Conservation (phyloP, 345 rosid species). For the Eucalyptus erythrocorys region DNA sequence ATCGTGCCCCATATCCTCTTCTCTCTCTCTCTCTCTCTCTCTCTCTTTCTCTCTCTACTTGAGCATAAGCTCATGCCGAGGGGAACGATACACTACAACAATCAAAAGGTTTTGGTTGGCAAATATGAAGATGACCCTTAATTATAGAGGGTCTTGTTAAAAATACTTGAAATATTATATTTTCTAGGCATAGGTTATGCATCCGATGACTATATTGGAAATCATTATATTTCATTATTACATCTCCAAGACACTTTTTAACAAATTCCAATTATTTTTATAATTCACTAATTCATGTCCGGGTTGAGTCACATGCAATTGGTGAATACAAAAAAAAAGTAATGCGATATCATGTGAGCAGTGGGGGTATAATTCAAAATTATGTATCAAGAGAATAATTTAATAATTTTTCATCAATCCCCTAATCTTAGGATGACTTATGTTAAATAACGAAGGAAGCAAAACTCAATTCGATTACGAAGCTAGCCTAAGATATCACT, state of each 20-base stretch:
- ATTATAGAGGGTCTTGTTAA: neutral
- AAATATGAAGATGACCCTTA: neutral
- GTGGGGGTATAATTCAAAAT: neutral
- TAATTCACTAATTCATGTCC: neutral
- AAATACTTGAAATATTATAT: neutral
- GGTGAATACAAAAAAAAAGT: neutral
- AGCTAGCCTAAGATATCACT: neutral
- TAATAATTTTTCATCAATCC: neutral
- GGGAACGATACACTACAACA: no score
- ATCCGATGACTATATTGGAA: neutral
- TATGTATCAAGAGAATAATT: neutral
- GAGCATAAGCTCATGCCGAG: no score
- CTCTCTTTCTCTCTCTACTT: neutral
- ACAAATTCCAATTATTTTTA: neutral
- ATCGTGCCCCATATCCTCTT: neutral
- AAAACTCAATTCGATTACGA: neutral
- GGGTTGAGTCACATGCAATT: neutral
- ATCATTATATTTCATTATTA: neutral
- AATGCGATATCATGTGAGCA: neutral
- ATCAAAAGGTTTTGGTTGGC: neutral
- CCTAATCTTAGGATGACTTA: neutral
- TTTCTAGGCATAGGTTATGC: neutral
- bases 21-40: neutral
- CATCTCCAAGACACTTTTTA: accelerated
- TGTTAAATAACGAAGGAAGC: neutral